Evolutionary conservation across 2,329 filamentous ascomycete species (phyloP), one percentile per base, ranked within the genome.

Genomic region (Periconia digitata): DNA sequence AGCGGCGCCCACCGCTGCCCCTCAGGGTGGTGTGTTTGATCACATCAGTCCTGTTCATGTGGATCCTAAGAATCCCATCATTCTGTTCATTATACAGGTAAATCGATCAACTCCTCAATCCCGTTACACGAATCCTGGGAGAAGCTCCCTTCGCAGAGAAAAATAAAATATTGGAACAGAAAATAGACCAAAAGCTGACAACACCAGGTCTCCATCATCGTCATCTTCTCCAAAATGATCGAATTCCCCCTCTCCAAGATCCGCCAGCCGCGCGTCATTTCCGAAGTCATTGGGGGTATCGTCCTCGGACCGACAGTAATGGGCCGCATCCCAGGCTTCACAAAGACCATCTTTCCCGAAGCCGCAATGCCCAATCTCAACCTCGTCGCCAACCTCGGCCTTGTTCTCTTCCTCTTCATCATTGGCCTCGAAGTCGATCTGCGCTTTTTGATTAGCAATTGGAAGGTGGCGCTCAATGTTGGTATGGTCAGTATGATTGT

Each of bases 401-500:
- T 96, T 44, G 82, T 95, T 13, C 78, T 96, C 7, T 95, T 94
- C 67, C 76, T 96, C 29, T 96, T 96, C 72, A 78, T 95, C 49
- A 90, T 95, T 20, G 91, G 90, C 2, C 78, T 96, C 3, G 91
- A 96, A 74, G 90, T 92, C 38, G 90, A 96, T 63, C 76, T 95
- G 36, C 81, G 87, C 35, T 85, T 90, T 61, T 81, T 95, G 50
- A 72, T 85, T 22, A 84, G 81, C 62, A 95, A 95, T 64, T 95
- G 90, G 90, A 83, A 82, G 39, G 78, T 91, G 4, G 90, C 91
- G 0, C 70, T 87, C 16, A 87, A 84, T 59, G 91, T 96, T 2
- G 89, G 88, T 1, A 73, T 90, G 0, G 84, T 86, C 3, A 90
- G 90, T 39, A 91, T 96, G 85, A 76, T 83, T 5, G 64, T 96